These are phyloP conservation scores for Gaeumannomyces tritici DNA, from an alignment of 2,329 filamentous ascomycete genomes.

Conservation along the genomic window DNA sequence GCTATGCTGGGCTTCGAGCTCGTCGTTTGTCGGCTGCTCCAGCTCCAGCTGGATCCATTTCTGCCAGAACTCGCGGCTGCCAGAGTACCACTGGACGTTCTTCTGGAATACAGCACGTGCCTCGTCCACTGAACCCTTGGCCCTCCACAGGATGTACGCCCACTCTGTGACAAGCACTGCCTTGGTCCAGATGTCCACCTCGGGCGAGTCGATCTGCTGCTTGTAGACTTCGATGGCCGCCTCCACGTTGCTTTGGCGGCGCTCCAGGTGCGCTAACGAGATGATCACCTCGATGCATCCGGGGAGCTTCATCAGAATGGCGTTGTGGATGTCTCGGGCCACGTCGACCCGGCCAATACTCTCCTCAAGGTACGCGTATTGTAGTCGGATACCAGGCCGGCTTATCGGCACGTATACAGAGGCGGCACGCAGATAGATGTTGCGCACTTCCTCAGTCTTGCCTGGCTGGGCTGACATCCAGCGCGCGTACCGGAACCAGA, in stretches of 20 bases:
- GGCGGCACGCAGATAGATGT: slow-evolving; percentile 82
- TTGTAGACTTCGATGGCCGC: slow-evolving; percentile 79
- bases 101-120: slow-evolving; percentile 75
- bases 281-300: slow-evolving; percentile 81
- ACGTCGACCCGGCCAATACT: slow-evolving; percentile 66
- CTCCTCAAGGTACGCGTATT: slow-evolving; percentile 94
- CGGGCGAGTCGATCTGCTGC: slow-evolving; percentile 63
- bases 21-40: slow-evolving; percentile 61
- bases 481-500: slow-evolving; percentile 93
- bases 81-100: slow-evolving; percentile 74
- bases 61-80: slow-evolving; percentile 83
- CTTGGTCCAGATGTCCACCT: slow-evolving; percentile 70
- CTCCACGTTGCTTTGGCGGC: slow-evolving; percentile 74
- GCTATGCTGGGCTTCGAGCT: slow-evolving; percentile 55
- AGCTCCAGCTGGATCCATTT: slow-evolving; percentile 85
- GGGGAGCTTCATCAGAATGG: slow-evolving; percentile 67
- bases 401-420: slow-evolving; percentile 82
- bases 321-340: slow-evolving; percentile 74
- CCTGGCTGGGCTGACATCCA: slow-evolving; percentile 80
- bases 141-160: slow-evolving; percentile 79
- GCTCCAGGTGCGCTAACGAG: slow-evolving; percentile 77
- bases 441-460: slow-evolving; percentile 83
- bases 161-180: slow-evolving; percentile 82
- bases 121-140: slow-evolving; percentile 69
- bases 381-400: slow-evolving; percentile 70